These are phyloP conservation scores for Talaromyces sp. DNA, from an alignment of 2,329 filamentous ascomycete species.

Conservation along the genomic window DNA sequence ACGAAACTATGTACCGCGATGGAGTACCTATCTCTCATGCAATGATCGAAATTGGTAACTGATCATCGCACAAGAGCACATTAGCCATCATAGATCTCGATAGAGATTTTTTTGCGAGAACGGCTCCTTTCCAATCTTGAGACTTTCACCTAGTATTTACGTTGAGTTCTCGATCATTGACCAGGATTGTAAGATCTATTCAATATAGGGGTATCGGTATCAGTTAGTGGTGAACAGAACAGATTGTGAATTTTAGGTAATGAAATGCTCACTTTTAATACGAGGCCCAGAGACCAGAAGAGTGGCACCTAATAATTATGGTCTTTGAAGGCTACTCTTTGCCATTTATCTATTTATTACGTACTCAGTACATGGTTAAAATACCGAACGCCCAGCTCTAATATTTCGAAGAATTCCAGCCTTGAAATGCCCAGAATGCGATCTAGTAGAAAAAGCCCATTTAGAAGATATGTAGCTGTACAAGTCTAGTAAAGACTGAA, in stretches of 20 bases:
- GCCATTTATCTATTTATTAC: background rate
- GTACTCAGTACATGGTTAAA: background rate
- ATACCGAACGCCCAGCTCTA: background rate
- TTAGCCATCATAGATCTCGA: background rate
- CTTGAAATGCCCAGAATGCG: background rate
- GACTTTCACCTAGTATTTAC: background rate
- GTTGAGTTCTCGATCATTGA: background rate
- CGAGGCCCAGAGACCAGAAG: background rate
- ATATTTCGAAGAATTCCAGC: background rate
- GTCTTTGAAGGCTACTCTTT: background rate
- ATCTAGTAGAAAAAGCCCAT: background rate
- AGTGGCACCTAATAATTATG: background rate
- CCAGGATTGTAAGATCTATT: background rate
- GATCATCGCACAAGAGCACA: background rate
- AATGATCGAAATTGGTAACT: background rate
- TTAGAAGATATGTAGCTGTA: background rate
- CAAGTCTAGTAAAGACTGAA: background rate
- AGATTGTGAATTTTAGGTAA: background rate
- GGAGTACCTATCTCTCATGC: background rate
- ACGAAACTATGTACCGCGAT: background rate
- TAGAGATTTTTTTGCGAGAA: background rate
- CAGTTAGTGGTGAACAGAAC: background rate
- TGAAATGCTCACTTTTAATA: background rate
- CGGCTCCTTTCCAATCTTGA: background rate
- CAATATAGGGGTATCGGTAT: background rate